These are phyloP conservation scores for Phytopythium litorale DNA, from an alignment of 352 stramenopile genomes.

Conservation along the genomic window DNA sequence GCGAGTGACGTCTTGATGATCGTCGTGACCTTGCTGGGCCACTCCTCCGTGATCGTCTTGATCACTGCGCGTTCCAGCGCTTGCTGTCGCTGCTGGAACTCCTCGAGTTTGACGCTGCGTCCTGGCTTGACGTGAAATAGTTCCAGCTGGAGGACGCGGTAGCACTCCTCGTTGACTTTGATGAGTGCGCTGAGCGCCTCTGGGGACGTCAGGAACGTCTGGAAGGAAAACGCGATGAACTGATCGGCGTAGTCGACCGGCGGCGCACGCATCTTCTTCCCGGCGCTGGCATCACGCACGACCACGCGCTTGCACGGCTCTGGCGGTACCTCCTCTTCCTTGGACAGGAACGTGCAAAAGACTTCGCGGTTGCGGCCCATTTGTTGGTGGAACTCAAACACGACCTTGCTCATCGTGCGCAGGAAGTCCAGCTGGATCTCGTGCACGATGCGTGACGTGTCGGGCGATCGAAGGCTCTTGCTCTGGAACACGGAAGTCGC, in stretches of 20 bases:
- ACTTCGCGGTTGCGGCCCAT: slow-evolving; percentile 47
- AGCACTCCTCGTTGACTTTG: slow-evolving; percentile 87
- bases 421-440: slow-evolving; percentile 91
- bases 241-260: slow-evolving; percentile 84
- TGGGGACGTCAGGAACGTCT: slow-evolving; percentile 79
- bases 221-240: slow-evolving; percentile 86
- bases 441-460: slow-evolving; percentile 74
- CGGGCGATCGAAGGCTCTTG: slow-evolving; percentile 60
- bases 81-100: slow-evolving; percentile 83
- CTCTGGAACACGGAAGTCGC: slow-evolving; percentile 64
- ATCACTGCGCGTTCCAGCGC: slow-evolving; percentile 61
- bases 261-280: slow-evolving; percentile 27
- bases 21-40: slow-evolving; percentile 59
- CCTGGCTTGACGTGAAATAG: slow-evolving; percentile 73
- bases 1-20: slow-evolving; percentile 71
- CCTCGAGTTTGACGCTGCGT: slow-evolving; percentile 78
- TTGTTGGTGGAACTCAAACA: slow-evolving; percentile 81
- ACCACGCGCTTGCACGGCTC: slow-evolving; percentile 38
- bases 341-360: slow-evolving; percentile 46
- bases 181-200: slow-evolving; percentile 69
- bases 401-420: slow-evolving; percentile 90
- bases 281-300: slow-evolving; percentile 13
- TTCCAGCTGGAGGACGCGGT: slow-evolving; percentile 71
- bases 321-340: slow-evolving; percentile 37
- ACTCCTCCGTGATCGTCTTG: slow-evolving; percentile 83